Evolutionary conservation across 2,329 filamentous ascomycete genomes (phyloP).

Genomic region (Cladophialophora bantiana): DNA sequence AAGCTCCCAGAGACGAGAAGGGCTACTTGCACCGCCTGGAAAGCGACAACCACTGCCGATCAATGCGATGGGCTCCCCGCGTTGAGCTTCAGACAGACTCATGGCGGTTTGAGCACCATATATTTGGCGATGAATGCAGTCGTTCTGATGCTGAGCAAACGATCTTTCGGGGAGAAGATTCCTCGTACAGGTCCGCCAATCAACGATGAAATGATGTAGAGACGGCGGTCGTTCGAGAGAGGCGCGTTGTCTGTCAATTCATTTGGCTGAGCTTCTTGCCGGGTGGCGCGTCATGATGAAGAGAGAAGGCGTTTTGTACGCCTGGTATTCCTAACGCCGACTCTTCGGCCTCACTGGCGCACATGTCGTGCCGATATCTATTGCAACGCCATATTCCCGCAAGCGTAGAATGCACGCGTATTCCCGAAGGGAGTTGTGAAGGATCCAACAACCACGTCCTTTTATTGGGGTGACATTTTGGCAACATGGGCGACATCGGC

Average conservation of each 20-base stretch:
- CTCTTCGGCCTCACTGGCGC: not conserved
- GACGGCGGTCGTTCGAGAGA: too few species aligned
- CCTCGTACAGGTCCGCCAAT: too few species aligned
- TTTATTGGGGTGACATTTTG: too few species aligned
- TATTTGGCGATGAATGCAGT: too few species aligned
- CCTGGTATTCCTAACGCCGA: not conserved
- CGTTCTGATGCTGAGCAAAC: too few species aligned
- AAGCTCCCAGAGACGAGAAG: slow-evolving; percentile 40
- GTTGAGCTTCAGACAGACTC: not conserved
- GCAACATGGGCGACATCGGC: too few species aligned
- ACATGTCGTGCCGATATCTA: not conserved
- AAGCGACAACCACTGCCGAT: slow-evolving; percentile 41
- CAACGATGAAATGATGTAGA: too few species aligned
- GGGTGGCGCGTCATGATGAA: not conserved
- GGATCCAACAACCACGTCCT: too few species aligned
- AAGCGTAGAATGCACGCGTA: not conserved
- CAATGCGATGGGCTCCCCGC: slow-evolving; percentile 33
- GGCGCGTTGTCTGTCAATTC: not conserved
- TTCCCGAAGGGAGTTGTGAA: not conserved
- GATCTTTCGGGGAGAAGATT: too few species aligned
- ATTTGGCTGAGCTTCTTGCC: not conserved
- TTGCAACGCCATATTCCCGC: not conserved
- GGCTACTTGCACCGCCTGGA: slow-evolving; percentile 38
- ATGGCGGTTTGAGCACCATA: not conserved
- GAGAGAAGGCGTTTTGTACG: not conserved